Base-by-base conservation (phyloP, 2,329 filamentous ascomycete species). In the Pseudogymnoascus pannorum region DNA sequence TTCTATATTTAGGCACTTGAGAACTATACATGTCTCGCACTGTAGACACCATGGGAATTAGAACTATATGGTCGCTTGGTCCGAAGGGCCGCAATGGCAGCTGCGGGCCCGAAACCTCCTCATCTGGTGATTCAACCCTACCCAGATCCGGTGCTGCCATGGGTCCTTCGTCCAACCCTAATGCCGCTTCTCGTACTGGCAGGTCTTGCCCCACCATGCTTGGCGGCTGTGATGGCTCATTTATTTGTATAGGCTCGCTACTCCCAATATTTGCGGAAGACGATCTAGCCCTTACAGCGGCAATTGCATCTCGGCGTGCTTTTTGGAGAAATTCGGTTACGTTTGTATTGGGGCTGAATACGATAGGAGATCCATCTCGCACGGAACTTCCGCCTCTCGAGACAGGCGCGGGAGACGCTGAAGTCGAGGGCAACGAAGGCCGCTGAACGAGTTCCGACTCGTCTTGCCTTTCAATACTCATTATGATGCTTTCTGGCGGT, bases 41-140 rank as follows among this genome's bases (percentile, higher is more conserved):
- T 59, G 77, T 81, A 12, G 81, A 75, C 14, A 81, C 78, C 64
- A 87, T 79, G 0, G 84, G 81, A 0, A 87, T 72, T 0, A 84
- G 85, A 31, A 87, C 72, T 3, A 80, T 66, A 64, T 80, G 80
- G 51, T 83, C 79, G 60, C 73, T 74, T 16, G 67, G 64, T 24
- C 70, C 74, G 3, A 54, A 68, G 67, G 62, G 71, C 67, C 29
- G 57, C 6, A 57, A 31, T 29, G 59, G 58, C 9, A 66, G 54
- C n/a, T 58, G 57, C 12, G 63, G 59, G 14, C 16, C 22, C 20
- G 31, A n/a, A 4, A 65, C 24, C 5, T 63, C 60, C 14, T 61
- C 40, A 44, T 64, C 64, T 11, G 62, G 58, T 12, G 58, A 54
- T 33, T 44, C 7, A 8, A 57, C n/a, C 2, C 57, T 18, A 24